Evolutionary conservation across 2,329 filamentous ascomycete genomes (phyloP).

Genomic region (Aureobasidium vineae): DNA sequence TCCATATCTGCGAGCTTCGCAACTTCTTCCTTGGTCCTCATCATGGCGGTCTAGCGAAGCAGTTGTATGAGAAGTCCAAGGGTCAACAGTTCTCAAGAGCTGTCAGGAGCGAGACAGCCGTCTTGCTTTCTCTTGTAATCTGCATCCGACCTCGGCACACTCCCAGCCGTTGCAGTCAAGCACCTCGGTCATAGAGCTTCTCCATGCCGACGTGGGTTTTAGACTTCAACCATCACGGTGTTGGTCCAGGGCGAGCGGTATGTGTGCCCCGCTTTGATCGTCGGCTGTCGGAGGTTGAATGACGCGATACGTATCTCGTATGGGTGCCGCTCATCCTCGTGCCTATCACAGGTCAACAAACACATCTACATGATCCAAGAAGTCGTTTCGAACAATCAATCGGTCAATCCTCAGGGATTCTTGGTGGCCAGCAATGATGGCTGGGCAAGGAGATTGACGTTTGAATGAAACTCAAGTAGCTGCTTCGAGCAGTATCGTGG

Average conservation of each 20-base stretch:
- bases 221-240: neutral
- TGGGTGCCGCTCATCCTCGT: too few relatives aligned
- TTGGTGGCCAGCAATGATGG: neutral
- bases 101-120: neutral
- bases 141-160: slow-evolving; percentile 6
- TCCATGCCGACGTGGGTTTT: neutral
- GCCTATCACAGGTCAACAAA: too few relatives aligned
- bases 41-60: neutral
- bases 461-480: neutral
- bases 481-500: neutral
- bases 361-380: too few relatives aligned
- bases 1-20: slow-evolving; percentile 27
- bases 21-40: slow-evolving; percentile 25
- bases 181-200: neutral
- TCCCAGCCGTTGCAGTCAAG: neutral
- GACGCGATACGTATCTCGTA: neutral
- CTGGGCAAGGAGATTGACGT: neutral
- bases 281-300: neutral
- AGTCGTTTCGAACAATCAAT: too few relatives aligned
- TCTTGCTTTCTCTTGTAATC: neutral
- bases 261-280: neutral
- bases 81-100: neutral
- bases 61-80: neutral
- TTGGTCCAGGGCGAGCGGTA: neutral
- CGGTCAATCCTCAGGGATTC: too few relatives aligned